Conservation (phyloP, 2,329 filamentous ascomycete genomes). For the Botryotinia convoluta region DNA sequence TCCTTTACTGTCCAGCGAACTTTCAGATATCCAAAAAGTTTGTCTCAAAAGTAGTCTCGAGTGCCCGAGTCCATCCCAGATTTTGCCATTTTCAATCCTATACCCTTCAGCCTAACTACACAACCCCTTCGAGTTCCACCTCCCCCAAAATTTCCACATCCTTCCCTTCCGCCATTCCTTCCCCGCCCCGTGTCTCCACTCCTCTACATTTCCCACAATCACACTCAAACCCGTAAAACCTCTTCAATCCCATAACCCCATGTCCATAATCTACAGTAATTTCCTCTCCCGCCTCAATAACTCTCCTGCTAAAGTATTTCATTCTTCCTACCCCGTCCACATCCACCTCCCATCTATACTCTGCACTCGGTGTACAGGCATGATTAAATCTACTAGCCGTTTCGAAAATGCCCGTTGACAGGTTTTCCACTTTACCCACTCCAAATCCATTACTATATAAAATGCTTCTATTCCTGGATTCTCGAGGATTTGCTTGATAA, state of each 20-base stretch:
- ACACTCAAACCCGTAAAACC: conserved; percentile 35
- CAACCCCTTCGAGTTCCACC: not conserved
- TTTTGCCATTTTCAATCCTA: not conserved
- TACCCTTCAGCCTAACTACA: not conserved
- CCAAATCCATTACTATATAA: conserved; percentile 32
- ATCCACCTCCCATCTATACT: conserved; percentile 28
- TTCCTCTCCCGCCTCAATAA: conserved; percentile 32
- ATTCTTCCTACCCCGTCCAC: conserved; percentile 23
- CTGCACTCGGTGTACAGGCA: conserved; percentile 29
- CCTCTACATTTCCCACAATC: conserved; percentile 25
- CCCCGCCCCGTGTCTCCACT: not conserved
- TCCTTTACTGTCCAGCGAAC: not conserved
- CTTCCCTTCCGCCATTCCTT: no score
- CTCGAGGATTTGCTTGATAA: conserved; percentile 23
- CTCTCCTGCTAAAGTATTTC: conserved; percentile 29
- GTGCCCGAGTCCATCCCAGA: not conserved
- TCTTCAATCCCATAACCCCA: conserved; percentile 23
- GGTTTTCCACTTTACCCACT: conserved; percentile 20
- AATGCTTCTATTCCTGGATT: conserved; percentile 26
- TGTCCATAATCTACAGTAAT: conserved; percentile 35
- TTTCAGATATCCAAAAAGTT: not conserved
- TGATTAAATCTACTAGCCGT: conserved; percentile 26
- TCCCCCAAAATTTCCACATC: not conserved
- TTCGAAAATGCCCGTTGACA: conserved; percentile 30
- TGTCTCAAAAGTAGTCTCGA: not conserved